Conservation (phyloP, 176 grass and related monocot species). For the Oryza meridionalis region DNA sequence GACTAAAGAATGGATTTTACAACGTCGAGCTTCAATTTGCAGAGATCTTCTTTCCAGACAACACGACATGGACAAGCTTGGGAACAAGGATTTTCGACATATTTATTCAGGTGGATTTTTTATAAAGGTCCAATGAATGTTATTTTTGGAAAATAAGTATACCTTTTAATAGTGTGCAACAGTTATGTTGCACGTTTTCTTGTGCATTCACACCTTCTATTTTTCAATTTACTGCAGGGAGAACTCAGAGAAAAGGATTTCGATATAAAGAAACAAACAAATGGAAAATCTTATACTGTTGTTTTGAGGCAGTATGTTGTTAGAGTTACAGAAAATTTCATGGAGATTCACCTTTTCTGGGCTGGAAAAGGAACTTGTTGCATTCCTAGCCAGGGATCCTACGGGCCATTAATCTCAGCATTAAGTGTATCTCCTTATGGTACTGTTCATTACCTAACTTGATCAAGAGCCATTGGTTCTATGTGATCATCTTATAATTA, state of each 20-base stretch:
- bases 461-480: background rate
- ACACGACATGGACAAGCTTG: background rate
- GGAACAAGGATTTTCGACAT: conserved; percentile 47
- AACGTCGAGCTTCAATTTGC: conserved; percentile 53
- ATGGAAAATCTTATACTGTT: conserved; percentile 40
- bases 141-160: background rate
- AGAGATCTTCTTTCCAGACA: conserved; percentile 33
- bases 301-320: conserved; percentile 33
- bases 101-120: conserved; percentile 52
- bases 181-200: no score
- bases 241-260: conserved; percentile 54
- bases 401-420: conserved; percentile 53
- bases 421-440: conserved; percentile 47
- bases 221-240: background rate
- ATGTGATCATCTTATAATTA: background rate
- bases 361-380: conserved; percentile 49
- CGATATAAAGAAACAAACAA: conserved; percentile 50
- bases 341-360: conserved; percentile 39
- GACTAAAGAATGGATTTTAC: conserved; percentile 67
- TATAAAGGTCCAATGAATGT: background rate
- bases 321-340: conserved; percentile 52
- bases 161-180: background rate
- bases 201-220: no score
- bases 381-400: conserved; percentile 32
- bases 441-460: background rate